Base-by-base conservation (phyloP, 2,329 filamentous ascomycete genomes). In the Colletotrichum coccodes region DNA sequence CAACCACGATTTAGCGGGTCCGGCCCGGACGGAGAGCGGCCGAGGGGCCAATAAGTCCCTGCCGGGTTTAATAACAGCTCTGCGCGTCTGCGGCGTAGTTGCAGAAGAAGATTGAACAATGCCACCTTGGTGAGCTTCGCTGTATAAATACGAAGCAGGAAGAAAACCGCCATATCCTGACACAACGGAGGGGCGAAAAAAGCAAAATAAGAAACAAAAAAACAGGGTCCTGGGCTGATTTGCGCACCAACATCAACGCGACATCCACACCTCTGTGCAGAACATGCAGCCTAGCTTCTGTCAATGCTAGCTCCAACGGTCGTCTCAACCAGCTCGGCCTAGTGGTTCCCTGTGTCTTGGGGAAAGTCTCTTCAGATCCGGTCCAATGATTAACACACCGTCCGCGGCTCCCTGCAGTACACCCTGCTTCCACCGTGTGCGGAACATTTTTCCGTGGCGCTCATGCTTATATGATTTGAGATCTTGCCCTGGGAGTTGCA, bases 181-280 rank as follows among this genome's bases (percentile, higher is more conserved):
- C 50, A 50, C 50, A 36, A 0, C 3, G 18, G 57, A 50, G 50
- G 50, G 44, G 30, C 28, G 11, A 28, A 5, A 21, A 21, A 28
- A 6, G 26, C 8, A 46, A 46, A 56, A 56, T 26, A 50, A 68
- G 59, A 57, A 58, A n/a, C n/a, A 42, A 52, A 36, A 36, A 60
- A 54, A 59, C 28, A 65, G 53, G 61, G 61, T 65, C 42, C 65
- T 65, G 60, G 54, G 32, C 65, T 68, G 65, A 65, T 68, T 59
- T 44, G 21, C 42, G 65, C 61, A 47, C 40, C 53, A 68, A 49
- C 34, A 44, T 26, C 8, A n/a, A n/a, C n/a, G n/a, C n/a, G 58
- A 4, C 21, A 34, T 47, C 26, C 52, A 28, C n/a, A 28, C 42
- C 30, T 50, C 40, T 7, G 26, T 60, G 65, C 65, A 59, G 54